phyloP scores from a whole-genome alignment of 129 eudicot genomes.

The Kitagawia praeruptora region DNA sequence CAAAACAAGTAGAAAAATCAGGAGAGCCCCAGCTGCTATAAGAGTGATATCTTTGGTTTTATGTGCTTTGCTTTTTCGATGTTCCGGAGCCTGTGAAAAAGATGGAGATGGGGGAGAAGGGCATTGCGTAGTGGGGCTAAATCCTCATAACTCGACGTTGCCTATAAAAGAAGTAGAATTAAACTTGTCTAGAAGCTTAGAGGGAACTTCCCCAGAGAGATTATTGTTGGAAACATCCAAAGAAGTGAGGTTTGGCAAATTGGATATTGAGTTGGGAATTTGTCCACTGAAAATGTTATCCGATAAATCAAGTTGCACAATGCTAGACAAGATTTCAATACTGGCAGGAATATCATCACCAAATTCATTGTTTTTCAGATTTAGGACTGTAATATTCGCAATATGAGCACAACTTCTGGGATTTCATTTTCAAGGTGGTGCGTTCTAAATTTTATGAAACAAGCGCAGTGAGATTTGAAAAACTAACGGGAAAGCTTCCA shows the following conservation, averaged over 20 bases:
- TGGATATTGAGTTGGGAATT: constrained; percentile 48
- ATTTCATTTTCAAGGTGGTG: constrained; percentile 1
- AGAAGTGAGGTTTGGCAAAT: constrained; percentile 37
- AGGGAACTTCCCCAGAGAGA: constrained; percentile 72
- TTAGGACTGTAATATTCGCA: constrained; percentile 32
- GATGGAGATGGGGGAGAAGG: constrained; percentile 41
- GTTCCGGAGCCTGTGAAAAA: constrained; percentile 8
- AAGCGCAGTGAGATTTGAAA: constrained; percentile 25
- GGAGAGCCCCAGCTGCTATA: constrained; percentile 68
- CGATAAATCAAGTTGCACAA: constrained; percentile 49
- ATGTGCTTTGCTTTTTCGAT: constrained; percentile 24
- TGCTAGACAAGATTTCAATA: constrained; percentile 35
- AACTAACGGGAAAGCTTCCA: constrained; percentile 46
- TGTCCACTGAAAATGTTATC: constrained; percentile 58
- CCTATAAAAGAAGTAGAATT: constrained; percentile 76
- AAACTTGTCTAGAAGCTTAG: constrained; percentile 43
- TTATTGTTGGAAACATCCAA: constrained; percentile 58
- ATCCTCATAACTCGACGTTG: constrained; percentile 74
- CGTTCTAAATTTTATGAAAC: not conserved
- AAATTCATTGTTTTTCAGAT: constrained; percentile 37
- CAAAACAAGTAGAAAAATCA: constrained; percentile 41
- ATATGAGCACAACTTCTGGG: not conserved
- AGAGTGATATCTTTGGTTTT: constrained; percentile 73
- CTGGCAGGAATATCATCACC: constrained; percentile 38
- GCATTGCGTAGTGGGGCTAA: constrained; percentile 45